Base-by-base conservation (phyloP, 805 yeast genomes). In the Lachancea sp. region DNA sequence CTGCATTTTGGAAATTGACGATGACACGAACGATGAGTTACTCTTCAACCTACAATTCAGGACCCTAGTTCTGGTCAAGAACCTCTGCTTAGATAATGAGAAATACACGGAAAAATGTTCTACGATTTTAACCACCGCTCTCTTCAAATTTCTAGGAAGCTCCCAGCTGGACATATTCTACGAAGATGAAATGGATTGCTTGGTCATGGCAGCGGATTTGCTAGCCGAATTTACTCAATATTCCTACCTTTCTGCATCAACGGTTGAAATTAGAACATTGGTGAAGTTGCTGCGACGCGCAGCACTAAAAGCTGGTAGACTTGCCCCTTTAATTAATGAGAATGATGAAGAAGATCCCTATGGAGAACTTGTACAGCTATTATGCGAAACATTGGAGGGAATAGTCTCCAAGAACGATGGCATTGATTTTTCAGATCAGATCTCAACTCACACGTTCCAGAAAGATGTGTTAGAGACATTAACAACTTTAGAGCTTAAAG, bases 41-140 rank as follows among this genome's bases (percentile, higher is more conserved):
- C 29, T 46, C 16, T 26, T 48, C 3, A 19, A 36, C 9, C 15
- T 29, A 15, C 46, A 46, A 1, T 38, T 55, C 49, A 51, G 60
- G 40, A 37, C 58, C 1, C 38, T 58, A 23, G 60, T 55, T 5
- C 34, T 61, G 22, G 28, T 55, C 7, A 58, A 51, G 38, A 62
- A 62, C 40, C 39, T 61, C 29, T 51, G 52, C 26, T 9, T 61
- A 8, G 60, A 50, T 8, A 55, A 49, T 31, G 48, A 47, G 3
- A 34, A 24, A 12, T 58, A 50, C 38, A 34, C 42, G 1, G 38
- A 43, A 9, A 41, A 48, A 17, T 43, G 48, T 25, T 44, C 54
- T 4, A 20, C 23, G 7, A 30, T n/a, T n/a, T 34, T 56, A 8
- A 45, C 44, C 16, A 45, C 38, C 1, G 51, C 58, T 1, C 25